phyloP scores from a whole-genome alignment of 192 early-diverging fungal genomes.

The Helicostylum pulchrum region DNA sequence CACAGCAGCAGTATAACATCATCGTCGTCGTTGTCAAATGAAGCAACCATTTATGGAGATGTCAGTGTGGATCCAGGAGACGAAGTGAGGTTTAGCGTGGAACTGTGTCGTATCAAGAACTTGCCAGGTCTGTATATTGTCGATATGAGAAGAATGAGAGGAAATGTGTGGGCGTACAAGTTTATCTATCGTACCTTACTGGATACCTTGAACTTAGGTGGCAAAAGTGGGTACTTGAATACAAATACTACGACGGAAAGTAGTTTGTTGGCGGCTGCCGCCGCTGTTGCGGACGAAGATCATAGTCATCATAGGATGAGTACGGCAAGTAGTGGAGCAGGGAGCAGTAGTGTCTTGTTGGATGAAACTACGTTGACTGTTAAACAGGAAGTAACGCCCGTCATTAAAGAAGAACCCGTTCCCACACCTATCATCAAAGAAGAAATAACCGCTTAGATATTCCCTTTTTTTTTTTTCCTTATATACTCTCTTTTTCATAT shows the following conservation, averaged over 20 bases:
- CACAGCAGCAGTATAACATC: background rate
- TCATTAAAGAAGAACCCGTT: no score
- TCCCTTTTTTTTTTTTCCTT: no score
- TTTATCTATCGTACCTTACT: constrained; percentile 64
- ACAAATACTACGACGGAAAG: background rate
- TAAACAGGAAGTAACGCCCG: no score
- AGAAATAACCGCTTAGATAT: no score
- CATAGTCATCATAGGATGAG: constrained; percentile 3
- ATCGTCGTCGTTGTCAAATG: background rate
- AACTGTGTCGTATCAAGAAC: constrained; percentile 90
- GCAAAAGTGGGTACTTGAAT: constrained; percentile 35
- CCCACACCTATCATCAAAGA: no score
- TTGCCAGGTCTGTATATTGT: constrained; percentile 74
- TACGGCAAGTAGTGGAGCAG: background rate
- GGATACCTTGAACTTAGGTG: constrained; percentile 44
- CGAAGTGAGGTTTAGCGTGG: constrained; percentile 85
- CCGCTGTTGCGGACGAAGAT: no score
- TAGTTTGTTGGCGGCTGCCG: background rate
- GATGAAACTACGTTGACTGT: background rate
- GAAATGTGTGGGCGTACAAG: constrained; percentile 79
- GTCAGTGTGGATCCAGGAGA: constrained; percentile 59
- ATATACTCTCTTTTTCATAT: no score
- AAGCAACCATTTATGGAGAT: constrained; percentile 50
- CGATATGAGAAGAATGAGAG: constrained; percentile 66
- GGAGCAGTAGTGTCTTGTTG: background rate